Evolutionary conservation across 78 protist species (phyloP).

Genomic region (Emiliania huxleyi): DNA sequence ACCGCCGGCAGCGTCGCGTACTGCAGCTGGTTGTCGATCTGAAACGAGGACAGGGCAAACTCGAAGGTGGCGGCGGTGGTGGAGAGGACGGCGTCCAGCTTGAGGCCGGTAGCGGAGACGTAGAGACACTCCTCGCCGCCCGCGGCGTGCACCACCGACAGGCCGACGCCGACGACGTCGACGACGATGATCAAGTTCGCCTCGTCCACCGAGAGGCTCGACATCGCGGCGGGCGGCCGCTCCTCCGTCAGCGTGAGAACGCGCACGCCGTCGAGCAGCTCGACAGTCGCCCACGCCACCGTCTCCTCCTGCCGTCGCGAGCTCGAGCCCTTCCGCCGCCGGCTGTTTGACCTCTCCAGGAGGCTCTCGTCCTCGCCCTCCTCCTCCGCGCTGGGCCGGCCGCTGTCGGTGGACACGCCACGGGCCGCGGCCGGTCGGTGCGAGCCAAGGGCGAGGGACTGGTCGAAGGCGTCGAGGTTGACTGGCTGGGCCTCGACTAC

Average conservation of each 20-base stretch:
- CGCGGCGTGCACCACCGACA: not conserved
- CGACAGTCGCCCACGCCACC: not conserved
- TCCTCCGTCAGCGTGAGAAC: not conserved
- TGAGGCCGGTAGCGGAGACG: not conserved
- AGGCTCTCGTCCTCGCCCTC: not conserved
- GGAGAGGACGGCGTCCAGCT: not conserved
- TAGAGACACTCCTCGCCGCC: not conserved
- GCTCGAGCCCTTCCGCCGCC: not conserved
- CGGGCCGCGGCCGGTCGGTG: not conserved
- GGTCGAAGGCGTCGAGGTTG: not conserved
- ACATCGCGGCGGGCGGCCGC: not conserved
- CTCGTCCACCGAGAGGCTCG: not conserved
- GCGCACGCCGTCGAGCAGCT: not conserved
- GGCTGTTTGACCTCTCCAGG: not conserved
- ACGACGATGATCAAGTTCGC: not conserved
- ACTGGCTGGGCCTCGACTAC: not conserved
- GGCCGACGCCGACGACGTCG: not conserved
- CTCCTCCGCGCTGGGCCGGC: not conserved
- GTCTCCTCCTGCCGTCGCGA: not conserved
- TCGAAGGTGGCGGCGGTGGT: not conserved
- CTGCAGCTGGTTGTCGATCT: not conserved
- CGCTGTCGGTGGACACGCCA: too few relatives aligned
- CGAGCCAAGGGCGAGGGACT: not conserved
- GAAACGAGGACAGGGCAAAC: not conserved
- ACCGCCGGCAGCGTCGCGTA: constrained; percentile 2